These are phyloP conservation scores for Trichomonas tenax DNA, from an alignment of 208 protist genomes.

Conservation along the genomic window DNA sequence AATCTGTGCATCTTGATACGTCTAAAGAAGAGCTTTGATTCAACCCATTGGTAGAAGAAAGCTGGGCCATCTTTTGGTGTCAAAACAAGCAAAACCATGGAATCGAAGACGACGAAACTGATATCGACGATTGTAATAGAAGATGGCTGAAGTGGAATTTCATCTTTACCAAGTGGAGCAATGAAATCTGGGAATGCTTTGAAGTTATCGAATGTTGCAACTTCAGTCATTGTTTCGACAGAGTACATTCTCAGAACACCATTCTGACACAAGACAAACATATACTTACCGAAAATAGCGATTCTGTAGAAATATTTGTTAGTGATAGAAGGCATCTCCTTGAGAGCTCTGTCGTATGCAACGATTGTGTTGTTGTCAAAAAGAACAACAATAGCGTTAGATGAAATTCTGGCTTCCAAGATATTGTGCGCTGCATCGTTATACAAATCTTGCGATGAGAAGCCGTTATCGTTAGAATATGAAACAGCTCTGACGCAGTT, in stretches of 20 bases:
- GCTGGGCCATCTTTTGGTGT: not conserved
- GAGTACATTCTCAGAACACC: not conserved
- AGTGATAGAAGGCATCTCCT: not conserved
- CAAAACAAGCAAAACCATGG: not conserved
- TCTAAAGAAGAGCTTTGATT: not conserved
- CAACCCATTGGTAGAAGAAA: not conserved
- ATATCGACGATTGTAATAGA: not conserved
- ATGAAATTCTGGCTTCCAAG: not conserved
- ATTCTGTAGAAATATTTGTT: not conserved
- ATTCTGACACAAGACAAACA: not conserved
- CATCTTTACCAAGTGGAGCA: not conserved
- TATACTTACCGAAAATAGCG: not conserved
- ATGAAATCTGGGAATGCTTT: not conserved
- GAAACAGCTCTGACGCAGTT: not conserved
- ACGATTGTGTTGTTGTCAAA: not conserved
- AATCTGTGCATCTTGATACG: not conserved
- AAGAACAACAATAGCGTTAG: not conserved
- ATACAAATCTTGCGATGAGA: not conserved
- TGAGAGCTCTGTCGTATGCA: not conserved
- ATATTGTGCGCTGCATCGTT: not conserved
- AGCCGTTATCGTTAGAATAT: not conserved
- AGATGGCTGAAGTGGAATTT: not conserved
- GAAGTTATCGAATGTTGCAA: not conserved
- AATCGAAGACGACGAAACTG: not conserved
- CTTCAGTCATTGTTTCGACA: not conserved